phyloP scores from a whole-genome alignment of 208 protist genomes.

The Crithidia acanthocephali region DNA sequence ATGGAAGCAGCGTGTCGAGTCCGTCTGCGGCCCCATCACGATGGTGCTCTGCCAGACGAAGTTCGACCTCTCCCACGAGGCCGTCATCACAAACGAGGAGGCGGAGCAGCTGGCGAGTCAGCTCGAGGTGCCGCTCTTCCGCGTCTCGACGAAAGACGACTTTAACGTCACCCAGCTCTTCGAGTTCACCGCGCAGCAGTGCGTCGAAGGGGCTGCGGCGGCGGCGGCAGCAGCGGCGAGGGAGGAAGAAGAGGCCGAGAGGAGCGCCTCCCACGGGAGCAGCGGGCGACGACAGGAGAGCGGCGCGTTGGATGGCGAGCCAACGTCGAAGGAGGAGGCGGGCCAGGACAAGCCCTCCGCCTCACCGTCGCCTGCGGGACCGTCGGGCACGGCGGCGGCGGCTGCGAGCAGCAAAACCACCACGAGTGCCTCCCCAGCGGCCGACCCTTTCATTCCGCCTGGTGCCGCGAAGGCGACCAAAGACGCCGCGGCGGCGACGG shows the following conservation, averaged over 20 bases:
- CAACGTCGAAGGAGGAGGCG: neutral
- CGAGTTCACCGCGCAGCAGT: conserved; percentile 81
- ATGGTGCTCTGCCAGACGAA: conserved; percentile 96
- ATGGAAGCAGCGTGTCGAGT: conserved; percentile 92
- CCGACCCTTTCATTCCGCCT: conserved; percentile 8
- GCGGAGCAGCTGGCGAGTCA: conserved; percentile 82
- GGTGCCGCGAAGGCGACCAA: neutral
- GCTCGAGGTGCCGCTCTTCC: conserved; percentile 89
- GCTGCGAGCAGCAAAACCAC: neutral
- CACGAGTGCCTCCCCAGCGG: neutral
- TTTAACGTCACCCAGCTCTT: conserved; percentile 94
- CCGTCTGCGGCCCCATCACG: conserved; percentile 77
- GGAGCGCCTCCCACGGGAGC: neutral
- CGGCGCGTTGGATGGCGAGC: neutral
- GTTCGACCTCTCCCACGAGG: conserved; percentile 91
- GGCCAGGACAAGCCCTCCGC: neutral
- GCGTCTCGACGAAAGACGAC: conserved; percentile 93
- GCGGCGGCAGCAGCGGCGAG: conserved; percentile 3
- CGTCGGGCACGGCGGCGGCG: neutral
- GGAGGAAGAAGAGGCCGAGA: neutral
- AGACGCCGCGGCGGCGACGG: neutral
- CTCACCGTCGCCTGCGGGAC: neutral
- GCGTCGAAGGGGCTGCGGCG: conserved; percentile 29
- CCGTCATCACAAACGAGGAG: conserved; percentile 82
- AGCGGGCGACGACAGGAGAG: neutral